Conservation (phyloP, 1,284 basidiomycete genomes). For the Prillingera fragicola region DNA sequence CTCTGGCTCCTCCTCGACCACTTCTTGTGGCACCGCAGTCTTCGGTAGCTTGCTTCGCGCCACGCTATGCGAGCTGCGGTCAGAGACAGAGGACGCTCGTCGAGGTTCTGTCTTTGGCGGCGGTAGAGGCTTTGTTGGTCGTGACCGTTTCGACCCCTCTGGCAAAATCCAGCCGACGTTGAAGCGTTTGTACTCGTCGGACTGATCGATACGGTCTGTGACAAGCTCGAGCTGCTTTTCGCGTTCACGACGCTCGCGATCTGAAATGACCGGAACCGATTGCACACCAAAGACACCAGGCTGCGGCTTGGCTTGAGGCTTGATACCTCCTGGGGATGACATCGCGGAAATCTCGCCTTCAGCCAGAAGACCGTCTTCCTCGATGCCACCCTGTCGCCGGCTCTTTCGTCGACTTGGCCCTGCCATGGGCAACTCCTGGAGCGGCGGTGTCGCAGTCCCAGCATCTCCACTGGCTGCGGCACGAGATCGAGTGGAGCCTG, state of each 20-base stretch:
- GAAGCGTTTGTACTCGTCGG: conserved; percentile 74
- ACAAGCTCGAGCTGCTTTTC: conserved; percentile 40
- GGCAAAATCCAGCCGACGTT: conserved; percentile 86
- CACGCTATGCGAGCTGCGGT: no score
- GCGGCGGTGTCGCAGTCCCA: no score
- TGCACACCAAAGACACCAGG: conserved; percentile 39
- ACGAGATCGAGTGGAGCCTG: no score
- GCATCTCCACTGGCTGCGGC: no score
- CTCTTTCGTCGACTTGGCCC: not conserved
- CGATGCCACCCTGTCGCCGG: not conserved
- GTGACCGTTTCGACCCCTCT: conserved; percentile 59
- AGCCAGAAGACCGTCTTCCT: not conserved
- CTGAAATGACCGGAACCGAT: conserved; percentile 35
- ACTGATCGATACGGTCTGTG: conserved; percentile 64
- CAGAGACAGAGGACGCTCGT: no score
- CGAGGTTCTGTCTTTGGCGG: no score
- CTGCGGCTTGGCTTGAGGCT: conserved; percentile 17
- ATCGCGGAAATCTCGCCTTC: not conserved
- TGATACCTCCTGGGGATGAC: conserved; percentile 6
- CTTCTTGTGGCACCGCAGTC: not conserved
- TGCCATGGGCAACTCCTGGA: no score
- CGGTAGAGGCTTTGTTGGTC: conserved; percentile 45
- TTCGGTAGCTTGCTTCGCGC: no score
- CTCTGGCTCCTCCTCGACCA: conserved; percentile 28
- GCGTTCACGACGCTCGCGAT: conserved; percentile 45